Conservation (phyloP, 352 stramenopile genomes). For the Phytophthora sp. region DNA sequence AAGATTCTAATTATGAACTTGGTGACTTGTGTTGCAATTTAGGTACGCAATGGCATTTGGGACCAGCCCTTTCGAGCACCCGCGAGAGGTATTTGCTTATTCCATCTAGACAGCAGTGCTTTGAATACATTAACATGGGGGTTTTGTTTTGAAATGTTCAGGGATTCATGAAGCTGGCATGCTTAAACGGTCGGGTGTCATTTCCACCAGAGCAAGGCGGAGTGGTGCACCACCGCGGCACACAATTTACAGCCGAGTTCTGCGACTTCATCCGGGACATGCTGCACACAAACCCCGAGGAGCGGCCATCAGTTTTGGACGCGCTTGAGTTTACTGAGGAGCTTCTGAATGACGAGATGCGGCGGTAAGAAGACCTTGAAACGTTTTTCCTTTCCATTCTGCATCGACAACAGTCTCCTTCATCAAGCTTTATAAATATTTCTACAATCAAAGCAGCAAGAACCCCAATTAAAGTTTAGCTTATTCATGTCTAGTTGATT, state of each 20-base stretch:
- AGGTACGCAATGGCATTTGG: conserved; percentile 90
- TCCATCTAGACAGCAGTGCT: not conserved
- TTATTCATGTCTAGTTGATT: conserved; percentile 34
- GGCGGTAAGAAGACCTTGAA: conserved; percentile 34
- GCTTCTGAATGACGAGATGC: conserved; percentile 72
- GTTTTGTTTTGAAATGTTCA: conserved; percentile 28
- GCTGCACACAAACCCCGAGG: conserved; percentile 83
- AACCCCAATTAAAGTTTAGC: conserved; percentile 35
- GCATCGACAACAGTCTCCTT: not conserved
- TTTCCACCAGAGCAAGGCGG: conserved; percentile 82
- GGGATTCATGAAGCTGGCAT: conserved; percentile 87
- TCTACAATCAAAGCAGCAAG: conserved; percentile 1
- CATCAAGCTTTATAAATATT: conserved; percentile 12
- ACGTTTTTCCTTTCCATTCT: not conserved
- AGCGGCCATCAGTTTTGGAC: conserved; percentile 79
- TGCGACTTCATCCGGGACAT: conserved; percentile 90
- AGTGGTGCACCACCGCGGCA: conserved; percentile 65
- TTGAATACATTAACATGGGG: not conserved
- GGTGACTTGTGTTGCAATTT: not conserved
- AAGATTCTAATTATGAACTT: conserved; percentile 7
- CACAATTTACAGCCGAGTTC: conserved; percentile 79
- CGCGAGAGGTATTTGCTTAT: conserved; percentile 51
- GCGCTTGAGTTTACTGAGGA: conserved; percentile 86
- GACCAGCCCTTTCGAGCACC: conserved; percentile 79
- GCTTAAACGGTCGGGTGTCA: conserved; percentile 75